A percentile compares a stretch with the other conserved stretches of the same genome.
phyloP scores from a whole-genome alignment of 2,329 filamentous ascomycete genomes.

The Stenocarpella maydis region DNA sequence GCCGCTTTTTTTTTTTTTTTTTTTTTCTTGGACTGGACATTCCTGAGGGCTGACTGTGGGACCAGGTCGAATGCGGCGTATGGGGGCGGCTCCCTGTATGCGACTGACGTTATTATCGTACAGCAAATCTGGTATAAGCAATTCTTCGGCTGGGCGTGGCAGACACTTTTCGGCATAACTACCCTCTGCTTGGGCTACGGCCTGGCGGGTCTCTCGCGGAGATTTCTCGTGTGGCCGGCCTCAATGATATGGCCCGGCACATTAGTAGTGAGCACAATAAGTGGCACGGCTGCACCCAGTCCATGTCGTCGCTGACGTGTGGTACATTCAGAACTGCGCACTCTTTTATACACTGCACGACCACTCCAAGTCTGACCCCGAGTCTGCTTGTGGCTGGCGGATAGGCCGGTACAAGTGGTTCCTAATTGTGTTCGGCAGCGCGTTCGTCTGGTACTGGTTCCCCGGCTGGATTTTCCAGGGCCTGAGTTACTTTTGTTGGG shows the following conservation, averaged over 20 bases:
- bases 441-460: constrained; percentile 64
- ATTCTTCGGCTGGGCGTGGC: constrained; percentile 51
- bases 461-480: constrained; percentile 64
- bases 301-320: not conserved
- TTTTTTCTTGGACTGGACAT: not conserved
- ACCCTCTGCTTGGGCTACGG: constrained; percentile 72
- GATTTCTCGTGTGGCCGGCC: constrained; percentile 68
- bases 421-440: constrained; percentile 60
- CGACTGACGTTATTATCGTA: constrained; percentile 59
- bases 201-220: constrained; percentile 65
- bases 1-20: no score
- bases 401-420: constrained; percentile 72
- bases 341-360: constrained; percentile 59
- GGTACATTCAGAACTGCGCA: constrained; percentile 50
- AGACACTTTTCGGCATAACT: constrained; percentile 66
- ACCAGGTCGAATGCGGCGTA: constrained; percentile 58
- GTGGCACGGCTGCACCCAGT: not conserved
- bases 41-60: constrained; percentile 34
- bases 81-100: constrained; percentile 65
- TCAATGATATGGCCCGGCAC: constrained; percentile 68
- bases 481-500: constrained; percentile 53
- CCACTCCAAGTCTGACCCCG: constrained; percentile 55
- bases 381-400: constrained; percentile 66
- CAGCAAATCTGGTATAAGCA: constrained; percentile 66
- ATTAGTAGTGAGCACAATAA: constrained; percentile 51